Evolutionary conservation across 2,329 filamentous ascomycete genomes (phyloP), one percentile per base, ranked within the genome.

Genomic region (Xylariaceae sp.): DNA sequence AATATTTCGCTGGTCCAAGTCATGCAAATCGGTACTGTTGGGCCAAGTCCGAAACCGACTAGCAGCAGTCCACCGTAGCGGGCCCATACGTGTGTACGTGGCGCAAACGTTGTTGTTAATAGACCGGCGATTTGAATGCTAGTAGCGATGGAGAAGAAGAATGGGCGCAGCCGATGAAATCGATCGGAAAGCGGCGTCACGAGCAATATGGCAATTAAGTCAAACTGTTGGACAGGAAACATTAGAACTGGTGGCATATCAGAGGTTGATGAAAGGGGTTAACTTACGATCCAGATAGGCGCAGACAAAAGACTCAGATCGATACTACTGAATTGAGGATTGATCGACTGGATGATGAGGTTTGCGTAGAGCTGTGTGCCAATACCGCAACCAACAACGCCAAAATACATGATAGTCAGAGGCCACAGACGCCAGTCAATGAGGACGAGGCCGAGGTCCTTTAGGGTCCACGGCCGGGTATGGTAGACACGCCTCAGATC

Each of bases 1-100:
- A 96, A 96, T 63, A 95, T 86, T 69, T 95, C 88, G 55, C 84
- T 89, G 31, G 88, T 90, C 90, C 90, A 95, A 33, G 90, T 86
- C 90, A 96, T 96, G 67, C 88, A 92, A 62, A 92, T 92, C 11
- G 90, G 90, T 1, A 95, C 90, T 0, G 90, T 95, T 3, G 90
- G 90, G 1, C 90, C 90, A 2, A 96, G 83, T 0, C 90, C 90
- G 62, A 95, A 95, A 5, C 90, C 90, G 33, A 96, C 86, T 71
- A 96, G 85, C 44, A 96, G 73, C n/a, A 96, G 80, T 4, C 90
- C 90, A 42, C 87, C 89, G 65, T 96, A 96, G 39, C 90, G 83
- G 2, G 88, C 85, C 89, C 90, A 96, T 35, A 85, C 82, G 59
- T 84, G 82, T 33, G 71, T 63, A 5, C 77, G 70, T 3, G 79